A percentile compares a stretch with the other conserved stretches of the same genome.
Conservation (phyloP, 2,329 filamentous ascomycete genomes). For the Leptosphaerulina australis region DNA sequence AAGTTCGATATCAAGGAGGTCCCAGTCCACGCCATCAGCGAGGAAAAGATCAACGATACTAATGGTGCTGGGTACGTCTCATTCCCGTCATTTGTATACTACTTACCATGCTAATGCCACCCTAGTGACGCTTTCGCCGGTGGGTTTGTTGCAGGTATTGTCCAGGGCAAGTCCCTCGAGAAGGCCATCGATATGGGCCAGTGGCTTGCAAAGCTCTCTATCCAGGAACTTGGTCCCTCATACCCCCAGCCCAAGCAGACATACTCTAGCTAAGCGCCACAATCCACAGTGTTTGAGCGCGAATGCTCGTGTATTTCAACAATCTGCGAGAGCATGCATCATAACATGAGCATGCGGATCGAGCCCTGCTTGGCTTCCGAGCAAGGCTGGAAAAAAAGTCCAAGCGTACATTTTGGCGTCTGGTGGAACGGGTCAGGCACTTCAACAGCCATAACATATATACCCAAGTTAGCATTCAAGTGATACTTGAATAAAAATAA, state of each 20-base stretch:
- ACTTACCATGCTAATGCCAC: constrained; percentile 9
- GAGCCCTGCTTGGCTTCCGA: constrained; percentile 8
- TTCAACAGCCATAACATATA: constrained; percentile 31
- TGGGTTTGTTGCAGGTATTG: constrained; percentile 87
- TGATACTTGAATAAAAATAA: constrained; percentile 2
- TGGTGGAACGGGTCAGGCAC: constrained; percentile 17
- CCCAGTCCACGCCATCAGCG: constrained; percentile 78
- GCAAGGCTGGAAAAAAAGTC: constrained; percentile 4
- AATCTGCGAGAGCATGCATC: constrained; percentile 41
- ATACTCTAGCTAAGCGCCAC: constrained; percentile 45
- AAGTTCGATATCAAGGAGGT: constrained; percentile 72
- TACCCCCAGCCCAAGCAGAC: constrained; percentile 57
- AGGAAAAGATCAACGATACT: constrained; percentile 87
- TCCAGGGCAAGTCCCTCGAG: constrained; percentile 80
- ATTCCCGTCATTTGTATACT: not conserved
- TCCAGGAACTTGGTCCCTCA: constrained; percentile 94
- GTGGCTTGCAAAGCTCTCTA: constrained; percentile 93
- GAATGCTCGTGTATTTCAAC: constrained; percentile 50
- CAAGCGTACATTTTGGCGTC: constrained; percentile 15
- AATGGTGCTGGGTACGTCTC: constrained; percentile 77
- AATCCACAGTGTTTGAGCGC: constrained; percentile 33
- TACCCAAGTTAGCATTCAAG: constrained; percentile 22
- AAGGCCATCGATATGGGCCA: constrained; percentile 88
- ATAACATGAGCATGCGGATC: constrained; percentile 7
- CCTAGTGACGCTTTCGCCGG: constrained; percentile 89